Evolutionary conservation across 2,329 filamentous ascomycete genomes (phyloP).

Genomic region (Colletotrichum truncatum): DNA sequence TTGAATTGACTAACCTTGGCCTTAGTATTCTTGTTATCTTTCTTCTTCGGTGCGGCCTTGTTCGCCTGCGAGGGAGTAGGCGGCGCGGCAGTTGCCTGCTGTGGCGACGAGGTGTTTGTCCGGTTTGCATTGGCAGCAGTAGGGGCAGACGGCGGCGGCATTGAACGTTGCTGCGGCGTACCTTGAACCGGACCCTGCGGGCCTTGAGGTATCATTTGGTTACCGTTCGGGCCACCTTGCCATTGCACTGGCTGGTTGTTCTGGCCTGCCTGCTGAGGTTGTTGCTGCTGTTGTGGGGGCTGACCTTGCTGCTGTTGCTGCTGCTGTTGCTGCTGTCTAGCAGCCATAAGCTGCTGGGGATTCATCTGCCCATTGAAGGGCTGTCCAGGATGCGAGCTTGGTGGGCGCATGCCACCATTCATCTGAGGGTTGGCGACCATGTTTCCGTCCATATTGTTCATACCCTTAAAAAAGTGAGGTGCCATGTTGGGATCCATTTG

Average conservation of each 20-base stretch:
- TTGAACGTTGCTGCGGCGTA: slow-evolving; percentile 76
- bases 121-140: slow-evolving; percentile 61
- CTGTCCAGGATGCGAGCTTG: slow-evolving; percentile 72
- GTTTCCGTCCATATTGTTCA: slow-evolving; percentile 62
- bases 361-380: slow-evolving; percentile 68
- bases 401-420: slow-evolving; percentile 74
- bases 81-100: slow-evolving; percentile 72
- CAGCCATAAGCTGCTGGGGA: slow-evolving; percentile 67
- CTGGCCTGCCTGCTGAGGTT: slow-evolving; percentile 39
- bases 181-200: slow-evolving; percentile 67
- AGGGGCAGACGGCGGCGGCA: slow-evolving; percentile 74
- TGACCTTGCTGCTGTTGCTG: slow-evolving; percentile 64
- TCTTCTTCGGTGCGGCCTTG: slow-evolving; percentile 83
- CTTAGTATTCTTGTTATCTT: slow-evolving; percentile 72
- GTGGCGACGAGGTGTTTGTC: slow-evolving; percentile 67
- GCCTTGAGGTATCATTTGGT: slow-evolving; percentile 52
- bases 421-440: slow-evolving; percentile 65
- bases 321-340: slow-evolving; percentile 47
- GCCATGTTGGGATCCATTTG: slow-evolving; percentile 70
- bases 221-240: slow-evolving; percentile 52
- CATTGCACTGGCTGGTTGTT: slow-evolving; percentile 58
- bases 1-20: slow-evolving; percentile 67
- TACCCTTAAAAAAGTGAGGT: slow-evolving; percentile 67
- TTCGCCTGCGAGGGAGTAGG: slow-evolving; percentile 79
- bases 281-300: slow-evolving; percentile 48